Evolutionary conservation across 345 rosid species (phyloP).

Genomic region (Lepidium africanum): DNA sequence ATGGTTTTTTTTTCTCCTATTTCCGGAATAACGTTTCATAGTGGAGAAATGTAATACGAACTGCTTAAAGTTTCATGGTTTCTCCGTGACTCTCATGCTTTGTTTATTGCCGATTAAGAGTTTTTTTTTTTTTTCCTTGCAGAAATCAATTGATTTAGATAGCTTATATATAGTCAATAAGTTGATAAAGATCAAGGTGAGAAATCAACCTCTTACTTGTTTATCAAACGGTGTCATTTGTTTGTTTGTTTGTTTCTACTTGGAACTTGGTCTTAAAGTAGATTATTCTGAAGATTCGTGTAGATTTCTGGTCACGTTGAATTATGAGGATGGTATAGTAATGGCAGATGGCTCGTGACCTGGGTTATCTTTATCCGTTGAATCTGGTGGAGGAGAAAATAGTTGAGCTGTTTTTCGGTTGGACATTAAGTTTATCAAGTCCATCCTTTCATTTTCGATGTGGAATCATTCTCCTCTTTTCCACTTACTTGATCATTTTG

Average conservation of each 20-base stretch:
- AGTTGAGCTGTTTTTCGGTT: conserved; percentile 44
- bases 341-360: conserved; percentile 61
- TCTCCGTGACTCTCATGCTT: conserved; percentile 43
- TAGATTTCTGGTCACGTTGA: conserved; percentile 34
- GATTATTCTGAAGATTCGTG: conserved; percentile 26
- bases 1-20: neutral
- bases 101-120: conserved; percentile 1
- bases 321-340: conserved; percentile 19
- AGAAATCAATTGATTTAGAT: conserved; percentile 32
- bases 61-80: conserved; percentile 38
- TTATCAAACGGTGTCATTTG: conserved; percentile 6
- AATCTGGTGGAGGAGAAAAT: conserved; percentile 35
- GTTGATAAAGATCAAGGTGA: conserved; percentile 34
- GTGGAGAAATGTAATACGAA: conserved; percentile 15
- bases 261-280: conserved; percentile 18
- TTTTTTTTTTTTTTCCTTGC: conserved; percentile 2
- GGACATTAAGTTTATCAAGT: conserved; percentile 37
- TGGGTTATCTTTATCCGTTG: conserved; percentile 34
- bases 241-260: conserved; percentile 21
- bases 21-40: neutral
- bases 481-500: conserved; percentile 24
- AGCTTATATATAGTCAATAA: conserved; percentile 19
- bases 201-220: conserved; percentile 10
- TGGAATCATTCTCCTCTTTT: conserved; percentile 23
- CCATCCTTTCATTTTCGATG: conserved; percentile 21